Base-by-base conservation (phyloP, 2,329 filamentous ascomycete genomes). In the Colletotrichum liriopes region DNA sequence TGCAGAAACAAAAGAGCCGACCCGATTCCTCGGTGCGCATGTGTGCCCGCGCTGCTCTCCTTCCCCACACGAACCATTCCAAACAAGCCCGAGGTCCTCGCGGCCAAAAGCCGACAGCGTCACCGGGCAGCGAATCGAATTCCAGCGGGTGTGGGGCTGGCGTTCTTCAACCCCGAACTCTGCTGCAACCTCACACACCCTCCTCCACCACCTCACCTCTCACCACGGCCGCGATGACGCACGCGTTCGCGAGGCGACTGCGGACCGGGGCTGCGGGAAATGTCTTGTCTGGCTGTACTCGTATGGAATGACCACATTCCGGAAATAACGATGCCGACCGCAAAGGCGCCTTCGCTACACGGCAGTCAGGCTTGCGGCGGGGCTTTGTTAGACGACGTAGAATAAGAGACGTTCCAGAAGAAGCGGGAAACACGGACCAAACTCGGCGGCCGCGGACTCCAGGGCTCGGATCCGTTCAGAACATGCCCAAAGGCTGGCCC, bases 101-200 rank as follows among this genome's bases (percentile, higher is more conserved):
- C 20, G 11, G n/a, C 18, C 20, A 54, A 39, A 51, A 37, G 26
- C 45, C 32, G 29, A 23, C 29, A n/a, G 18, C 23, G 49, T 20
- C 41, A 49, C 43, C 43, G 35, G 39, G n/a, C 23, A 2, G 29
- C 59, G 51, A 68, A 68, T 68, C 18, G 41, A 43, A 47, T 51
- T 51, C 41, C 51, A 18, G 26, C 20, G 8, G 43, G 45, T 18
- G 35, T 63, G 66, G 65, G 32, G 43, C 45, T n/a, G 9, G 35
- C 35, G 32, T 62, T 62, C 35, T 51, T 62, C 23, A 64, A 12
- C 26, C 26, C 45, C 16, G 29, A 71, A 71, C 67, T 71, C 68
- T 67, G 64, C 68, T 71, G 68, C 51, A 67, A 71, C 68, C 35
- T 71, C 56, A 67, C 39, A 56, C 20, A 56, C 20, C 54, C n/a